Evolutionary conservation across 2,329 filamentous ascomycete genomes (phyloP).

Genomic region (Plectosphaerella sp.): DNA sequence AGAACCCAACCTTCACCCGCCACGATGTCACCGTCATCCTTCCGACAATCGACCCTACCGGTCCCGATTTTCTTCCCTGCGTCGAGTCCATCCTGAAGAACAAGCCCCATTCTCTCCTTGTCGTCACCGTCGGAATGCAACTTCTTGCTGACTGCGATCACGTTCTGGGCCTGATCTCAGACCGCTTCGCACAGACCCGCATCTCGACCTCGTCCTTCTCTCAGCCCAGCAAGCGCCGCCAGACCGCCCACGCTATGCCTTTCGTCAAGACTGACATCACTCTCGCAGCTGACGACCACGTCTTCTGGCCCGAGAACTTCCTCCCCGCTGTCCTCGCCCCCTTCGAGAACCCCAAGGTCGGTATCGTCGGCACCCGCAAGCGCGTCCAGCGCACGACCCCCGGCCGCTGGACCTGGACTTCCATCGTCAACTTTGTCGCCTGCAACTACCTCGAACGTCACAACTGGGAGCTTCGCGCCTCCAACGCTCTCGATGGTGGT

Average conservation of each 20-base stretch:
- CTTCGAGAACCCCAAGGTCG: constrained; percentile 40
- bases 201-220: constrained; percentile 21
- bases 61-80: constrained; percentile 34
- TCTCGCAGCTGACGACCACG: constrained; percentile 47
- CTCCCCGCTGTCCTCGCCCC: constrained; percentile 36
- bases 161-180: constrained; percentile 6
- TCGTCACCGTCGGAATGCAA: constrained; percentile 38
- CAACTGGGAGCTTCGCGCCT: constrained; percentile 56
- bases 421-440: constrained; percentile 51
- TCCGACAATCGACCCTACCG: constrained; percentile 42
- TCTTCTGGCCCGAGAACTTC: constrained; percentile 42
- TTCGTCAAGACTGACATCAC: constrained; percentile 34
- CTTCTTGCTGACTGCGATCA: constrained; percentile 15
- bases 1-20: constrained; percentile 22
- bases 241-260: constrained; percentile 36
- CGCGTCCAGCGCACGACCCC: constrained; percentile 35
- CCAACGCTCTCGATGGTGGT: constrained; percentile 53
- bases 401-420: constrained; percentile 19
- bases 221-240: constrained; percentile 42
- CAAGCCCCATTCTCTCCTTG: constrained; percentile 28
- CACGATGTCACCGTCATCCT: constrained; percentile 46
- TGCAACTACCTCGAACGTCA: constrained; percentile 56
- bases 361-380: constrained; percentile 54
- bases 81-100: constrained; percentile 34
- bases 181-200: constrained; percentile 14